These are phyloP conservation scores for Hypsizygus ulmarius DNA, from an alignment of 1,284 basidiomycete genomes.

Conservation along the genomic window DNA sequence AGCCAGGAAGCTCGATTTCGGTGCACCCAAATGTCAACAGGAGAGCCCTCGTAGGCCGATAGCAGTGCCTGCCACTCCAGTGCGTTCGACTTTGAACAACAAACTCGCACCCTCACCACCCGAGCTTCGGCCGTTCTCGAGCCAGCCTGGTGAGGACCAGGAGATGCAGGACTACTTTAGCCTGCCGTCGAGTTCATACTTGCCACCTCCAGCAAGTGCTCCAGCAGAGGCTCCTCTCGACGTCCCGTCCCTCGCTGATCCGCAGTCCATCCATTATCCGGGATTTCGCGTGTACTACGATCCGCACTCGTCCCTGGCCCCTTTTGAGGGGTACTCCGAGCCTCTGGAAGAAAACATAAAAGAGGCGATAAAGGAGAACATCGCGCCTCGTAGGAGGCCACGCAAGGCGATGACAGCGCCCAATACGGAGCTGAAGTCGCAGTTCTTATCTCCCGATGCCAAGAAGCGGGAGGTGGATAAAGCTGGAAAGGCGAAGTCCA, in stretches of 20 bases:
- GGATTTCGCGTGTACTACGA: slow-evolving; percentile 67
- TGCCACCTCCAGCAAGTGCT: slow-evolving; percentile 18
- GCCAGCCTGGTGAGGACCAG: slow-evolving; percentile 12
- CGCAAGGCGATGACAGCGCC: slow-evolving; percentile 36
- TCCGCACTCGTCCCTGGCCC: slow-evolving; percentile 35
- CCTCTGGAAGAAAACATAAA: slow-evolving; percentile 23
- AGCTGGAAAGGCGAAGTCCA: slow-evolving; percentile 25
- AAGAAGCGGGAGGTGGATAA: slow-evolving; percentile 25
- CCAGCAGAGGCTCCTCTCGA: slow-evolving; percentile 39
- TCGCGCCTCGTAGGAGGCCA: slow-evolving; percentile 39
- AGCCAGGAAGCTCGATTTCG: slow-evolving; percentile 52
- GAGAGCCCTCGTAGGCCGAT: not conserved
- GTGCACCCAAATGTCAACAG: slow-evolving; percentile 30
- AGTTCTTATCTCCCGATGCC: slow-evolving; percentile 22
- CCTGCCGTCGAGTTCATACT: slow-evolving; percentile 19
- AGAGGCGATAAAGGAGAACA: slow-evolving; percentile 54
- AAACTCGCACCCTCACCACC: slow-evolving; percentile 27
- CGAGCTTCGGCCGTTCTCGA: slow-evolving; percentile 19
- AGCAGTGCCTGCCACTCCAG: slow-evolving; percentile 19
- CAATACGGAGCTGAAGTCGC: slow-evolving; percentile 18
- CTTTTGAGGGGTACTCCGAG: slow-evolving; percentile 13
- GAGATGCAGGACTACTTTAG: slow-evolving; percentile 24
- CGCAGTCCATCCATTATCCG: slow-evolving; percentile 67
- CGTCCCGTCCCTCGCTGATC: slow-evolving; percentile 45
- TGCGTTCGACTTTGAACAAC: slow-evolving; percentile 14